These are phyloP conservation scores for Rhododendron ovatum DNA, from an alignment of 148 eudicot species.

Conservation along the genomic window DNA sequence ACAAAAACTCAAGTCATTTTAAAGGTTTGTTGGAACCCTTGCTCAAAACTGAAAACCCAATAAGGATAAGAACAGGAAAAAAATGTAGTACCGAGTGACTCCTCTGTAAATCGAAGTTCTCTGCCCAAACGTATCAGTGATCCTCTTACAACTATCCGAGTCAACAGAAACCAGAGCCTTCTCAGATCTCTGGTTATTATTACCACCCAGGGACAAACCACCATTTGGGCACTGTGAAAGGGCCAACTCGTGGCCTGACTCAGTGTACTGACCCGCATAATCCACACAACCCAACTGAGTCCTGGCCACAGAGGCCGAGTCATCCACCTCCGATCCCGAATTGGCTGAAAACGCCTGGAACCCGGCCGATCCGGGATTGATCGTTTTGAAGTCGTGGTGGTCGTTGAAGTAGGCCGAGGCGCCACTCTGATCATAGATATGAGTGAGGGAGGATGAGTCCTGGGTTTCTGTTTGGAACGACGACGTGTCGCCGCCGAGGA, in stretches of 20 bases:
- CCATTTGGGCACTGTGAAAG: conserved; percentile 19
- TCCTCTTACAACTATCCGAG: conserved; percentile 52
- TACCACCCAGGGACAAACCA: conserved; percentile 46
- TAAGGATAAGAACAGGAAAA: not conserved
- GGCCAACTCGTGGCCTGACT: conserved; percentile 43
- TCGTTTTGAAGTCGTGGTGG: conserved; percentile 35
- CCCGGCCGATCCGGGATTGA: conserved; percentile 14
- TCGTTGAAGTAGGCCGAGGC: conserved; percentile 32
- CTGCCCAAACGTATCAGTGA: conserved; percentile 83
- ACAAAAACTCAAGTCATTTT: too few relatives aligned
- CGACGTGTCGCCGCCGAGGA: conserved; percentile 58
- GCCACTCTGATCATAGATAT: conserved; percentile 52
- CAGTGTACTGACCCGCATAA: conserved; percentile 37
- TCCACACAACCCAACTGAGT: conserved; percentile 23
- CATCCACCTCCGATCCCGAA: conserved; percentile 93
- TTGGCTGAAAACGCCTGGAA: conserved; percentile 60
- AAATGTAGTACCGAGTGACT: conserved; percentile 61
- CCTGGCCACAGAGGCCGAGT: conserved; percentile 40
- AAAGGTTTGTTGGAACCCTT: too few relatives aligned
- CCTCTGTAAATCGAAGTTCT: conserved; percentile 97
- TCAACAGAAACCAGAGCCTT: conserved; percentile 40
- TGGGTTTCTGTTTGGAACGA: conserved; percentile 56
- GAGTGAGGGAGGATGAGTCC: conserved; percentile 66
- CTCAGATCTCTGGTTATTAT: conserved; percentile 23
- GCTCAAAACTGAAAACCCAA: not conserved